Conservation (phyloP, 345 rosid genomes). For the Mercurialis annua region DNA sequence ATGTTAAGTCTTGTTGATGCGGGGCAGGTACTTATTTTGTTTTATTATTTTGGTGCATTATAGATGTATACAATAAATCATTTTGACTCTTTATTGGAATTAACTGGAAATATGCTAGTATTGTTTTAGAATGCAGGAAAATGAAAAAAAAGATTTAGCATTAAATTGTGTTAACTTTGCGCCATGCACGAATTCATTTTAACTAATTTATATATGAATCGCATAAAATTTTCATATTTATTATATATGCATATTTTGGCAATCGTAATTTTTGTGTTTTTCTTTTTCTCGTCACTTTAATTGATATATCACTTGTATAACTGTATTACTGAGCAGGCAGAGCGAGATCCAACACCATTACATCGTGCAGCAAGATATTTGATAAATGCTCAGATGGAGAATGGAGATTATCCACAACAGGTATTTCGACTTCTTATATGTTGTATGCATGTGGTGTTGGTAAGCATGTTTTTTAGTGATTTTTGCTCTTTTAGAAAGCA, state of each 20-base stretch:
- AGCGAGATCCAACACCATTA: slow-evolving; percentile 53
- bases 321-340: slow-evolving; percentile 26
- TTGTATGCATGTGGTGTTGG: neutral
- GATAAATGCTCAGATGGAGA: slow-evolving; percentile 51
- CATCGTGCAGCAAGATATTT: slow-evolving; percentile 50
- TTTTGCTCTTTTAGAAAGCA: too few species aligned
- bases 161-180: neutral
- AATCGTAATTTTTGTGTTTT: neutral
- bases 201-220: too few species aligned
- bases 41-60: neutral
- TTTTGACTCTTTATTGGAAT: neutral
- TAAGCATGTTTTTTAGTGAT: too few species aligned
- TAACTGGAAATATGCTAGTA: neutral
- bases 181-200: too few species aligned
- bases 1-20: slow-evolving; percentile 59
- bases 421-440: slow-evolving; percentile 18
- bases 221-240: too few species aligned
- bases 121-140: neutral
- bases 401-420: slow-evolving; percentile 73
- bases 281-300: neutral
- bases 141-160: neutral
- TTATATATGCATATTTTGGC: neutral
- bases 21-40: slow-evolving; percentile 46
- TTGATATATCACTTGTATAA: neutral
- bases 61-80: neutral